Evolutionary conservation across 352 stramenopile genomes (phyloP), one percentile per base, ranked within the genome.

Genomic region (Phytophthora sansomeana): DNA sequence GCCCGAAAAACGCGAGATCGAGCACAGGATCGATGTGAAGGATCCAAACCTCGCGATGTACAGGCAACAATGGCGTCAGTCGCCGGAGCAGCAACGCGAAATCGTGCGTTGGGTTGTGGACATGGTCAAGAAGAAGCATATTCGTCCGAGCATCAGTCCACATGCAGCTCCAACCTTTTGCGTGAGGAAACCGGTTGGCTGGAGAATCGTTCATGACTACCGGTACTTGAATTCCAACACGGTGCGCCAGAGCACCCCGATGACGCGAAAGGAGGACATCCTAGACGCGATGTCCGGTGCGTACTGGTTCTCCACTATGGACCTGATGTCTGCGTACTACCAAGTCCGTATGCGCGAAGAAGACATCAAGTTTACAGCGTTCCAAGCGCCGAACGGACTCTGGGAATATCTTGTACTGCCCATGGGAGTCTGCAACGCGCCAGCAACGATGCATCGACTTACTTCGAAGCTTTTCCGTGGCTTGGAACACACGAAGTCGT

Each of bases 151-250:
- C n/a, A n/a, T n/a, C n/a, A n/a, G n/a, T n/a, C n/a, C n/a, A n/a
- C n/a, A n/a, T n/a, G n/a, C n/a, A n/a, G n/a, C n/a, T n/a, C n/a
- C n/a, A n/a, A n/a, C n/a, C n/a, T n/a, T n/a, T n/a, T n/a, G n/a
- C n/a, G n/a, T n/a, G n/a, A n/a, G n/a, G n/a, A n/a, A n/a, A n/a
- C n/a, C n/a, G n/a, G n/a, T n/a, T 17, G 49, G 62, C 1, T 70
- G 63, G 63, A 16, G 63, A 11, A 74, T 77, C 33, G 41, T 74
- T 30, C 68, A 77, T 29, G 68, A 61, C n/a, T 73, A 47, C 29
- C 51, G 60, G 7, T 54, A 44, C 24, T 42, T 69, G 21, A 38
- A 41, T 35, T 35, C 19, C 9, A 56, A 56, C 48, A 57, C 39
- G 6, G 36, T 66, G 7, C 33, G 38, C 9, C 32, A 56, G 13